Evolutionary conservation across 78 protist species (phyloP).

Genomic region (Acrasis kona): DNA sequence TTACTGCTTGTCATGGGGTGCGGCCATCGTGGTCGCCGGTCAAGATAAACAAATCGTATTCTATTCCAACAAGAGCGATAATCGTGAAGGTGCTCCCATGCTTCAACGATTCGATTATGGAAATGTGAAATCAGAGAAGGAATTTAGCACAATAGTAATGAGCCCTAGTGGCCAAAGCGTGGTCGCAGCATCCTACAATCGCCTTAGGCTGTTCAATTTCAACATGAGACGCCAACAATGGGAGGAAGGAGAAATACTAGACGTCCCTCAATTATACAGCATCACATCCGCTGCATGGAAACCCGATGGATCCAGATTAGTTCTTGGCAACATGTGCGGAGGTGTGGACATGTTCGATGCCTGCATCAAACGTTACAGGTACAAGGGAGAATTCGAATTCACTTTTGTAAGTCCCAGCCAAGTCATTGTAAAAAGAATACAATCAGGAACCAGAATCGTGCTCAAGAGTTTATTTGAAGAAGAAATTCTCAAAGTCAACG

Average conservation of each 20-base stretch:
- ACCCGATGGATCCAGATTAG: conserved; percentile 56
- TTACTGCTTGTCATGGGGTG: conserved; percentile 57
- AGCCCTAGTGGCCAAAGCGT: conserved; percentile 55
- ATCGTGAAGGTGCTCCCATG: too few relatives aligned
- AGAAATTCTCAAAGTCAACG: conserved; percentile 60
- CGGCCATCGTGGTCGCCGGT: conserved; percentile 44
- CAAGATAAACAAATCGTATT: conserved; percentile 26
- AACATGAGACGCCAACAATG: conserved; percentile 26
- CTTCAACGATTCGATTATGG: conserved; percentile 43
- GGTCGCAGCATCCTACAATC: conserved; percentile 43
- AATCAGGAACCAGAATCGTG: conserved; percentile 34
- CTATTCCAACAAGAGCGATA: conserved; percentile 27
- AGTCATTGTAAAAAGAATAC: conserved; percentile 59
- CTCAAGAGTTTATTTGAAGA: conserved; percentile 48
- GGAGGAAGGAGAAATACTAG: conserved; percentile 37
- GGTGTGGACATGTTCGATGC: conserved; percentile 67
- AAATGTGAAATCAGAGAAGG: conserved; percentile 30
- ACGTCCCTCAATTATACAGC: conserved; percentile 39
- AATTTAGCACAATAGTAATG: conserved; percentile 23
- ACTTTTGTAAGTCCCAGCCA: conserved; percentile 47
- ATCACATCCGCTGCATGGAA: conserved; percentile 53
- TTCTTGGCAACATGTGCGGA: conserved; percentile 41
- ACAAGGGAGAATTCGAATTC: conserved; percentile 63
- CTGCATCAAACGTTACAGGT: conserved; percentile 42
- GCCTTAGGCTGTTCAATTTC: conserved; percentile 42